Evolutionary conservation across 148 eudicot species (phyloP).

Genomic region (Camellia sinensis): DNA sequence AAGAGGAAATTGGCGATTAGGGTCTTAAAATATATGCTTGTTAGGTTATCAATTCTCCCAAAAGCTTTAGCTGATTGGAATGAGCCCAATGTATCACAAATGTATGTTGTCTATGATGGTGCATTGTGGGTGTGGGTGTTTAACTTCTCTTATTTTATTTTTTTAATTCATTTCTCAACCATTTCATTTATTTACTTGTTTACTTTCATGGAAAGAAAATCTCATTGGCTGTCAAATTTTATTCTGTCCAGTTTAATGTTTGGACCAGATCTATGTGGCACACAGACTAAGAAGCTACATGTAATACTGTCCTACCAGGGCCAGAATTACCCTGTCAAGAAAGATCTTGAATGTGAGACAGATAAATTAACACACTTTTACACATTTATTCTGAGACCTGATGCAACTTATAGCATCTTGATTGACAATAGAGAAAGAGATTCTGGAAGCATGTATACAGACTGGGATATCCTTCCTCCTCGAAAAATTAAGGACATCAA

Average conservation of each 20-base stretch:
- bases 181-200: neutral
- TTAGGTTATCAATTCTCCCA: neutral
- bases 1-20: neutral
- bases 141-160: neutral
- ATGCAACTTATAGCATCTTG: conserved; percentile 80
- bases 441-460: conserved; percentile 91
- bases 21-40: neutral
- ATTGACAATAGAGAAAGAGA: conserved; percentile 86
- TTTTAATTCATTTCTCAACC: conserved; percentile 1
- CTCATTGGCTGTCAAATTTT: conserved; percentile 1
- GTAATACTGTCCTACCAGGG: conserved; percentile 78
- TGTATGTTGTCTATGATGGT: neutral
- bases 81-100: too few species aligned
- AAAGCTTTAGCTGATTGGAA: neutral
- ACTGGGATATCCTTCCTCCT: conserved; percentile 98
- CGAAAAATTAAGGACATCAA: conserved; percentile 66
- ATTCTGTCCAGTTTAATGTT: conserved; percentile 63
- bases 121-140: neutral
- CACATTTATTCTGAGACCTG: conserved; percentile 87
- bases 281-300: conserved; percentile 77
- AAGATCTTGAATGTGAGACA: conserved; percentile 73
- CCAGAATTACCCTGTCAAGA: conserved; percentile 74
- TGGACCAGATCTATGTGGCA: conserved; percentile 91
- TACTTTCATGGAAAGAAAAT: neutral
- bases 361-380: conserved; percentile 94